phyloP scores from a whole-genome alignment of 1,284 basidiomycete genomes.

The Pseudozyma tsukubaensis region DNA sequence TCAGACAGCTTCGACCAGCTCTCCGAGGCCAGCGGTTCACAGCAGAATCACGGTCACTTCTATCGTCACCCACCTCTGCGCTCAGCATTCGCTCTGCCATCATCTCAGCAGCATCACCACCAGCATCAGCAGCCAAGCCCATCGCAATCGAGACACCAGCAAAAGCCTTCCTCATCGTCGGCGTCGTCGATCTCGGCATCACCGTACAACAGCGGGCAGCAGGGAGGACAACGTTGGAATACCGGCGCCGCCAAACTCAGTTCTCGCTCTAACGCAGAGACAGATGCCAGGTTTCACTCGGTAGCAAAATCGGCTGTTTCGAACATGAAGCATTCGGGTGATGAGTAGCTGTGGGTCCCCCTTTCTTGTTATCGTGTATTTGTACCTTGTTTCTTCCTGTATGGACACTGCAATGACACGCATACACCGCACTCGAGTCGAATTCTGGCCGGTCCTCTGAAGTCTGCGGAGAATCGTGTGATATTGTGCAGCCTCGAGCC shows the following conservation, averaged over 20 bases:
- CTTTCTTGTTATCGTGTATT: too few relatives aligned
- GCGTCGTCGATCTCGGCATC: slow-evolving; percentile 20
- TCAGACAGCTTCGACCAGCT: slow-evolving; percentile 28
- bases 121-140: background rate
- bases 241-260: background rate
- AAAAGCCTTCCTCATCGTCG: slow-evolving; percentile 23
- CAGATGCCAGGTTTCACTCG: slow-evolving; percentile 15
- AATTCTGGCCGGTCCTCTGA: too few relatives aligned
- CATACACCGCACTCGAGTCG: too few relatives aligned
- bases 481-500: too few relatives aligned
- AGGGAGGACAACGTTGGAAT: slow-evolving; percentile 12
- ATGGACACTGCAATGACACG: too few relatives aligned
- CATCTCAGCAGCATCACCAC: too few relatives aligned
- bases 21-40: slow-evolving; percentile 27
- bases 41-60: slow-evolving; percentile 7
- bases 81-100: too few relatives aligned
- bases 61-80: too few relatives aligned
- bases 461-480: too few relatives aligned
- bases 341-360: slow-evolving; percentile 10
- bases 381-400: too few relatives aligned
- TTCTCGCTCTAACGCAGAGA: background rate
- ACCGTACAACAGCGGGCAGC: background rate
- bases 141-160: slow-evolving; percentile 16
- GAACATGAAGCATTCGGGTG: slow-evolving; percentile 18
- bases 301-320: slow-evolving; percentile 16